A percentile compares a stretch with the other conserved stretches of the same genome.
These are phyloP conservation scores for Babesia divergens DNA, from an alignment of 169 alveolate species.

Conservation along the genomic window DNA sequence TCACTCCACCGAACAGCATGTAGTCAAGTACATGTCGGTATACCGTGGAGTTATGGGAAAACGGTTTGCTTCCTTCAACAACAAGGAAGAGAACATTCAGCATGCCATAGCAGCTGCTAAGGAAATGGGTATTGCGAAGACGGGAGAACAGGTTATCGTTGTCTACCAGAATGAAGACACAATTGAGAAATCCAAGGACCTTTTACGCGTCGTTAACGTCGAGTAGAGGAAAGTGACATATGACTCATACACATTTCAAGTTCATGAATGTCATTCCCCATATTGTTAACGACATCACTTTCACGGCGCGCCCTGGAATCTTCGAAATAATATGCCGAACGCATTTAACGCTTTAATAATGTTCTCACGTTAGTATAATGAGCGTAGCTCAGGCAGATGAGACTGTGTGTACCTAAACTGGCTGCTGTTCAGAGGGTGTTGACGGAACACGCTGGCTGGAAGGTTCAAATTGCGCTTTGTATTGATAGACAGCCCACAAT, in stretches of 20 bases:
- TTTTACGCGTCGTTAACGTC: slow-evolving; percentile 7
- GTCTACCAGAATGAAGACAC: slow-evolving; percentile 72
- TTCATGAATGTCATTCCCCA: not conserved
- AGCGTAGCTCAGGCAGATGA: not conserved
- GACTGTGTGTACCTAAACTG: not conserved
- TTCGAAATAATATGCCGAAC: not conserved
- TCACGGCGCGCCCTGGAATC: not conserved
- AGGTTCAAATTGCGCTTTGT: slow-evolving; percentile 51
- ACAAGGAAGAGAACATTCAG: slow-evolving; percentile 84
- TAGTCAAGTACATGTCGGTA: slow-evolving; percentile 87
- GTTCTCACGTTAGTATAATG: not conserved
- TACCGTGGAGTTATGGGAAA: slow-evolving; percentile 92
- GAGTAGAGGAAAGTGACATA: slow-evolving; percentile 17
- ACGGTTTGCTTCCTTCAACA: slow-evolving; percentile 86
- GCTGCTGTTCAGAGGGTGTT: not conserved
- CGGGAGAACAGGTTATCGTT: slow-evolving; percentile 91
- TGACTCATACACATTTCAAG: not conserved
- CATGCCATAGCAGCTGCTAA: slow-evolving; percentile 90
- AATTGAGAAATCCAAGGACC: not conserved
- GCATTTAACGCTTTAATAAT: not conserved
- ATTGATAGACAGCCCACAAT: slow-evolving; percentile 58
- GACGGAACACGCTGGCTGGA: slow-evolving; percentile 60
- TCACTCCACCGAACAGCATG: slow-evolving; percentile 83
- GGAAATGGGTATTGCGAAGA: slow-evolving; percentile 80
- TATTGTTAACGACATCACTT: not conserved